These are phyloP conservation scores for Elsinoe fawcettii DNA, from an alignment of 2,329 filamentous ascomycete species.

Conservation along the genomic window DNA sequence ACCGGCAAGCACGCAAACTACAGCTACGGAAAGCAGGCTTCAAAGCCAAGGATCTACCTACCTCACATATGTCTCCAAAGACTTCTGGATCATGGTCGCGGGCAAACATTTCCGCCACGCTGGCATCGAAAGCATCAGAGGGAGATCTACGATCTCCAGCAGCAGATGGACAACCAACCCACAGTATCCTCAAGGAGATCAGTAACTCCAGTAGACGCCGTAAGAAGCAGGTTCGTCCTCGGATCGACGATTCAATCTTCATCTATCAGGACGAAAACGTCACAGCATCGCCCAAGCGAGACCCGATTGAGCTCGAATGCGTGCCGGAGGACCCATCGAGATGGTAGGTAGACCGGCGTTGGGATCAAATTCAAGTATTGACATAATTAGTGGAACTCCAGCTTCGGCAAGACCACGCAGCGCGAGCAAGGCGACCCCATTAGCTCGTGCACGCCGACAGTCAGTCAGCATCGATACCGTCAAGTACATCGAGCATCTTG, in stretches of 20 bases:
- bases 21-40: slow-evolving; percentile 32
- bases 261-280: slow-evolving; percentile 28
- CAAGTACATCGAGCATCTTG: slow-evolving; percentile 44
- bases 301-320: slow-evolving; percentile 14
- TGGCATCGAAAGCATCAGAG: slow-evolving; percentile 12
- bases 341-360: slow-evolving; percentile 17
- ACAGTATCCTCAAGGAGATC: slow-evolving; percentile 19
- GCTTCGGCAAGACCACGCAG: slow-evolving; percentile 15
- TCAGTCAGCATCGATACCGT: slow-evolving; percentile 36
- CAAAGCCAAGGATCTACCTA: slow-evolving; percentile 25
- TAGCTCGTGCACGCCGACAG: slow-evolving; percentile 20
- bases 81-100: slow-evolving; percentile 22
- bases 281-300: slow-evolving; percentile 3
- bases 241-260: slow-evolving; percentile 16
- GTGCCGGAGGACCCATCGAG: slow-evolving; percentile 12
- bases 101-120: slow-evolving; percentile 19
- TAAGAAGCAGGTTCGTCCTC: slow-evolving; percentile 20
- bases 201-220: slow-evolving; percentile 19
- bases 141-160: slow-evolving; percentile 22
- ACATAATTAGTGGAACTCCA: slow-evolving; percentile 15
- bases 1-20: slow-evolving; percentile 21
- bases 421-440: slow-evolving; percentile 21
- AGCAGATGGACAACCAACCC: slow-evolving; percentile 13
- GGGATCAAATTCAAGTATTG: slow-evolving; percentile 19
- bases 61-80: slow-evolving; percentile 29